Evolutionary conservation across 2,329 filamentous ascomycete species (phyloP), one percentile per base, ranked within the genome.

Genomic region (Periconia sp.): DNA sequence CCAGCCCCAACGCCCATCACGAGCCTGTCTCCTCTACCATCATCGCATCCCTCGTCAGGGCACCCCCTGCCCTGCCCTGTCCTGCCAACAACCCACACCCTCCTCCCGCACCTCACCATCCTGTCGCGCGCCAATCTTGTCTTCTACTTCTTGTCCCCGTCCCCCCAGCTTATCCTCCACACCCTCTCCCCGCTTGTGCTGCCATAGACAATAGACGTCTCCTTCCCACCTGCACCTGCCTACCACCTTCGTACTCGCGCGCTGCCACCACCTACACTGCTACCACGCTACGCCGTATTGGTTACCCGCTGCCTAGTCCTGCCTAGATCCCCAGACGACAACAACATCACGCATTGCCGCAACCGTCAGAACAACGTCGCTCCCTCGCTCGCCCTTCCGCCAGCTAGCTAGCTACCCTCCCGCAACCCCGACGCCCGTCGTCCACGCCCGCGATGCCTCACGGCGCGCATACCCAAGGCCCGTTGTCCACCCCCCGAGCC

Each of bases 401-500:
- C 57, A 53, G 58, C 63, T 61, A 53, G 58, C 63, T 61, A 53
- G 27, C 52, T 60, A 51, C 57, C 45, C 54, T 57, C 60, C 53
- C 45, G 55, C 53, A 50, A 54, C 60, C 54, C 45, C 56, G 57
- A 20, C 60, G 60, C 65, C 62, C 64, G 60, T 57, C 60, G 51
- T 56, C 56, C 44, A 51, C 53, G 58, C 54, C 58, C 56, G 59
- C 56, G 57, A 78, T 78, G 76, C 73, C 75, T 56, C 70, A 66
- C 62, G 68, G 67, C 60, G 67, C 63, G 49, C 69, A 71, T 47
- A 62, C 62, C 55, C 60, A 65, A 23, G 54, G 55, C 54, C 65
- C 63, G 47, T 62, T 68, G 46, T 71, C 74, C 49, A 75, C 73
- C 55, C 73, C 74, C 62, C 72, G 75, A 59, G 73, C 73, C 64